phyloP scores from a whole-genome alignment of 1,284 basidiomycete species.

The Tilletia horrida region DNA sequence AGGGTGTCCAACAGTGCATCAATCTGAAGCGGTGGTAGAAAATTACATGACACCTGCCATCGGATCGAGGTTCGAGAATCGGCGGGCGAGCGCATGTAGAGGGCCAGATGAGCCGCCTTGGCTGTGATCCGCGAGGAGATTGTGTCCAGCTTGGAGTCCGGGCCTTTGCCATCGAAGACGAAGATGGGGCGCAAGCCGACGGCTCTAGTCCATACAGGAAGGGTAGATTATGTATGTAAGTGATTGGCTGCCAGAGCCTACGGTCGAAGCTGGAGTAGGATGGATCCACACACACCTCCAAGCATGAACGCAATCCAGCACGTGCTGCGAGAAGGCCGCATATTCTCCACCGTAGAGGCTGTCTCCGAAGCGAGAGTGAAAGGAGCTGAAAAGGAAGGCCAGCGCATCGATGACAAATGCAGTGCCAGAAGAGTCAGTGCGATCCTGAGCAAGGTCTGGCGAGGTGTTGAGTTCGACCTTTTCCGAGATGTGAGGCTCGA shows the following conservation, averaged over 20 bases:
- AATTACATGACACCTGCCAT: constrained; percentile 31
- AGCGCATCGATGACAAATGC: constrained; percentile 41
- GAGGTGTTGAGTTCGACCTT: constrained; percentile 22
- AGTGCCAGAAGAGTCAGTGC: not conserved
- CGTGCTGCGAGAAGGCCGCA: not conserved
- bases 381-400: constrained; percentile 42
- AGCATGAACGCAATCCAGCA: constrained; percentile 11
- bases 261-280: too few species aligned
- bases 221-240: not conserved
- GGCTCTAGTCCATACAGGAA: constrained; percentile 25
- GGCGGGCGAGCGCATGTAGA: constrained; percentile 36
- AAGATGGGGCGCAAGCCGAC: constrained; percentile 38
- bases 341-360: constrained; percentile 25
- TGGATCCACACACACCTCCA: constrained; percentile 21
- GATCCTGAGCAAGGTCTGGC: constrained; percentile 14
- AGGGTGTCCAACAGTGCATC: constrained; percentile 33
- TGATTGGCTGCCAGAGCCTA: too few species aligned
- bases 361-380: constrained; percentile 35
- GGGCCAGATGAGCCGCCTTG: constrained; percentile 28
- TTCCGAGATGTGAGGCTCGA: constrained; percentile 28
- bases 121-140: constrained; percentile 26
- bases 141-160: constrained; percentile 35
- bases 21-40: constrained; percentile 35
- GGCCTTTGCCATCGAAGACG: constrained; percentile 43
- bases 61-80: constrained; percentile 27